Conservation (phyloP, 129 eudicot genomes). For the Solidago caesia region DNA sequence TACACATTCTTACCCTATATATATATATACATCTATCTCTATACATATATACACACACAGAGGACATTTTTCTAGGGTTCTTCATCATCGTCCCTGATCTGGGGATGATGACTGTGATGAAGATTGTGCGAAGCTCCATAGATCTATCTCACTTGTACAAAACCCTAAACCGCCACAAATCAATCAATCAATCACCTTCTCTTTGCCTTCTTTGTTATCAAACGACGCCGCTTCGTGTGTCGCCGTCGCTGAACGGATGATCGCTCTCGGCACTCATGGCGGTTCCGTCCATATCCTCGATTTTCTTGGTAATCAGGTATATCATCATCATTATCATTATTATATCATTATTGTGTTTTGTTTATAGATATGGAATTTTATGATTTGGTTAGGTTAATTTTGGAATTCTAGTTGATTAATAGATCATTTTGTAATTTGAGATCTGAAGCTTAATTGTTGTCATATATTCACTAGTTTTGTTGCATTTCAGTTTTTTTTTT, state of each 20-base stretch:
- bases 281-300: slow-evolving; percentile 91
- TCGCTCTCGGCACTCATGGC: slow-evolving; percentile 88
- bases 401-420: background rate
- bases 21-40: too few relatives aligned
- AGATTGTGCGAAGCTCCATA: too few relatives aligned
- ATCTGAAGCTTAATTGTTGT: slow-evolving; percentile 26
- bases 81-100: too few relatives aligned
- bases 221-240: slow-evolving; percentile 88
- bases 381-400: too few relatives aligned
- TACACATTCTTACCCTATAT: too few relatives aligned
- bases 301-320: slow-evolving; percentile 92
- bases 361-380: background rate
- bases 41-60: too few relatives aligned
- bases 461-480: background rate
- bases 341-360: background rate
- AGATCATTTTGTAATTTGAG: background rate
- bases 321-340: background rate
- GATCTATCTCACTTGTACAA: too few relatives aligned
- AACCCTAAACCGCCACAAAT: too few relatives aligned
- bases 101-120: too few relatives aligned
- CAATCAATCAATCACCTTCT: too few relatives aligned
- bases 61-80: too few relatives aligned
- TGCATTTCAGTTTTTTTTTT: slow-evolving; percentile 1
- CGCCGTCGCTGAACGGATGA: slow-evolving; percentile 93
- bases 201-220: slow-evolving; percentile 65